These are phyloP conservation scores for Tetradesmus obliquus DNA, from an alignment of 139 green algal species.

Conservation along the genomic window DNA sequence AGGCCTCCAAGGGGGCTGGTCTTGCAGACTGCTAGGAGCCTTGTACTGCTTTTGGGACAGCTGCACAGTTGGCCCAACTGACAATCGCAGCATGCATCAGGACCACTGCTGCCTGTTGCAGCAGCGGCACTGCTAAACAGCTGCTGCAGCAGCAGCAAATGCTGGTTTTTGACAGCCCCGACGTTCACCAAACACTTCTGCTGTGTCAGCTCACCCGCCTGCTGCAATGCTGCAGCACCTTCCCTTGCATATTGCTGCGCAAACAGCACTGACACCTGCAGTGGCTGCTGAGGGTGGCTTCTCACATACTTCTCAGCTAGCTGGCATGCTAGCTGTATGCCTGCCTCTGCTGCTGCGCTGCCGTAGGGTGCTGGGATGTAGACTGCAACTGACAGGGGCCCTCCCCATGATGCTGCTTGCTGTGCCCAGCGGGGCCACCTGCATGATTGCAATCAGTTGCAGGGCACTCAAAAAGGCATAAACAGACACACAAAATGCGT, in stretches of 20 bases:
- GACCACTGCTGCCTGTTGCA: too few relatives aligned
- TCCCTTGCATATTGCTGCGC: constrained; percentile 40
- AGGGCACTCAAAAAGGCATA: background rate
- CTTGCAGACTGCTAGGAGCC: too few relatives aligned
- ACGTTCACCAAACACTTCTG: too few relatives aligned
- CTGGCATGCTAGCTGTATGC: background rate
- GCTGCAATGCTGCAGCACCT: constrained; percentile 14
- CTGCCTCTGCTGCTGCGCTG: background rate
- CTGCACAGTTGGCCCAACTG: too few relatives aligned
- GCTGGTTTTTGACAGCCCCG: too few relatives aligned
- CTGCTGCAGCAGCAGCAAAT: too few relatives aligned
- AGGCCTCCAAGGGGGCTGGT: too few relatives aligned
- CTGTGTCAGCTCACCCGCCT: background rate
- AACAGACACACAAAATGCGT: background rate
- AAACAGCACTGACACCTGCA: constrained; percentile 41
- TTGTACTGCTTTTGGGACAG: too few relatives aligned
- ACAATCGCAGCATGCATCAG: too few relatives aligned
- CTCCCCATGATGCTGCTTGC: constrained; percentile 46
- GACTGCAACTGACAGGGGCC: constrained; percentile 47
- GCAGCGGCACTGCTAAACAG: too few relatives aligned
- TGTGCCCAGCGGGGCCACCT: constrained; percentile 45
- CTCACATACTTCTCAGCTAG: background rate
- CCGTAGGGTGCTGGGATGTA: constrained; percentile 41
- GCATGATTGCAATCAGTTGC: background rate
- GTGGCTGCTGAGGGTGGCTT: background rate